Evolutionary conservation across 805 yeast species (phyloP).

Genomic region (Saturnispora zaruensis): DNA sequence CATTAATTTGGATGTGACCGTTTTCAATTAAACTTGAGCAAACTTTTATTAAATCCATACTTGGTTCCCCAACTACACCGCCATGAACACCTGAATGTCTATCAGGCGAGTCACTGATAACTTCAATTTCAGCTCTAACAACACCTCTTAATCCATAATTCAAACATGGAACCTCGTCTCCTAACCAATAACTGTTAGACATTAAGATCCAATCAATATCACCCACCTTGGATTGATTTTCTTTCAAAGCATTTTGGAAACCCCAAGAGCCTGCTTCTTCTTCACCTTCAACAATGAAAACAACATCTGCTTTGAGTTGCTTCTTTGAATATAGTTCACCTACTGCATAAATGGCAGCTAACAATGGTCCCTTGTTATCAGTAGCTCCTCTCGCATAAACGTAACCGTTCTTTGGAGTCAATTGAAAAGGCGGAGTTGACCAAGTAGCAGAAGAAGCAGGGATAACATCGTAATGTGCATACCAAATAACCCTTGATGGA

Average conservation of each 20-base stretch:
- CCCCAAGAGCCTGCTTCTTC: slow-evolving; percentile 93
- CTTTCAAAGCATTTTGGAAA: slow-evolving; percentile 56
- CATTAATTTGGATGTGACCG: slow-evolving; percentile 57
- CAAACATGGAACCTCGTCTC: slow-evolving; percentile 79
- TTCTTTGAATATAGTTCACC: slow-evolving; percentile 53
- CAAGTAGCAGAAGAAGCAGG: slow-evolving; percentile 61
- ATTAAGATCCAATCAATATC: slow-evolving; percentile 81
- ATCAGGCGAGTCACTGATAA: slow-evolving; percentile 72
- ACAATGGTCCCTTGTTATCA: slow-evolving; percentile 89
- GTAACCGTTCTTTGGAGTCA: slow-evolving; percentile 76
- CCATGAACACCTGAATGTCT: slow-evolving; percentile 97
- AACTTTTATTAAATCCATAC: slow-evolving; percentile 71
- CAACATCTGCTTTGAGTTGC: slow-evolving; percentile 59
- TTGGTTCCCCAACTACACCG: slow-evolving; percentile 82
- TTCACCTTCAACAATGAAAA: slow-evolving; percentile 86
- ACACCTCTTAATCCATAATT: slow-evolving; percentile 94
- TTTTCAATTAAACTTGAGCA: slow-evolving; percentile 55
- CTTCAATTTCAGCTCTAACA: slow-evolving; percentile 64
- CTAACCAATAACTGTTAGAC: slow-evolving; percentile 92
- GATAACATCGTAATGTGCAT: slow-evolving; percentile 95
- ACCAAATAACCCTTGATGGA: slow-evolving; percentile 59
- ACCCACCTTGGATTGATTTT: slow-evolving; percentile 49
- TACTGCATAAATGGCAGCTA: slow-evolving; percentile 82
- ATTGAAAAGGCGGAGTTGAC: slow-evolving; percentile 69
- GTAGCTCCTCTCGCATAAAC: slow-evolving; percentile 87